Percentiles rank a stretch among this genome's conserved stretches.
phyloP scores from a whole-genome alignment of 768 basidiomycete genomes.

The Tulasnella sp. region DNA sequence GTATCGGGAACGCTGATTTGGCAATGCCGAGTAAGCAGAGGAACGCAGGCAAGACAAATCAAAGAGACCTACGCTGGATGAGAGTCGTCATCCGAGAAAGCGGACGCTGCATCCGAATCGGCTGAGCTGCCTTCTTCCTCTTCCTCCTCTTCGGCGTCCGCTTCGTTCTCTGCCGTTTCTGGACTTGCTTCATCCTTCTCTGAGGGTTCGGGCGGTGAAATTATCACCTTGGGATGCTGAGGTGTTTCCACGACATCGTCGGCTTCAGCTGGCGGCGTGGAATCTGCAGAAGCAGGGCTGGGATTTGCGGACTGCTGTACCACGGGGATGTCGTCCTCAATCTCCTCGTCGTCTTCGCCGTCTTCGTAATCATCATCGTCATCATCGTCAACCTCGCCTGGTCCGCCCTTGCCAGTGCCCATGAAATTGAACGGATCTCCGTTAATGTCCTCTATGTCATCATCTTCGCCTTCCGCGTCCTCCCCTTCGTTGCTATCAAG shows the following conservation, averaged over 20 bases:
- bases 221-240: not conserved
- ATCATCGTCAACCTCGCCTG: not conserved
- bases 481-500: not conserved
- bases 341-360: not conserved
- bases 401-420: not conserved
- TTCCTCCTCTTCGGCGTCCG: not conserved
- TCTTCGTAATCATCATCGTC: not conserved
- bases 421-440: not conserved
- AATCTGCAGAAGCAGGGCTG: not conserved
- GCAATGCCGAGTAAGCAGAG: not conserved
- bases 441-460: not conserved
- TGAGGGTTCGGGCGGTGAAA: not conserved
- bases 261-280: not conserved
- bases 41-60: not conserved
- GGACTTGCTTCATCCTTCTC: not conserved
- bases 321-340: not conserved
- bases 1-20: not conserved
- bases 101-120: not conserved
- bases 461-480: not conserved
- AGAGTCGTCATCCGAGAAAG: not conserved
- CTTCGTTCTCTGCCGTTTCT: not conserved
- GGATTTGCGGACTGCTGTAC: not conserved
- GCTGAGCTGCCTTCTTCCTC: not conserved
- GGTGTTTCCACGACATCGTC: not conserved
- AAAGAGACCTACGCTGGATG: not conserved